These are phyloP conservation scores for Plasmodium berghei DNA, from an alignment of 169 alveolate genomes.

Conservation along the genomic window DNA sequence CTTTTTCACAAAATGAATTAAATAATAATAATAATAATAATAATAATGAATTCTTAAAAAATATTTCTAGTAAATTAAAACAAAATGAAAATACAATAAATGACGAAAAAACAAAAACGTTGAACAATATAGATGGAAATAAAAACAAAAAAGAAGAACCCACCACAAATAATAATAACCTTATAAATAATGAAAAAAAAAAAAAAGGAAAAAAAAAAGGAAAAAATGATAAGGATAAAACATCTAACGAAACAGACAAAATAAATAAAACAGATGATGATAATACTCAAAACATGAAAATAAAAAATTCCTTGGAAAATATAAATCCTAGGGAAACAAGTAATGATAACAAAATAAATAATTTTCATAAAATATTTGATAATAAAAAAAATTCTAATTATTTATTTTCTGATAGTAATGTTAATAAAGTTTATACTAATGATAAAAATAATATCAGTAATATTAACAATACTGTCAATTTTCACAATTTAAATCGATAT, in stretches of 20 bases:
- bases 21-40: background rate
- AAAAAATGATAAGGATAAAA: background rate
- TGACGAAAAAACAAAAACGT: background rate
- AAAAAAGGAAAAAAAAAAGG: conserved; percentile 10
- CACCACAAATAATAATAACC: background rate
- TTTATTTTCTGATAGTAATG: background rate
- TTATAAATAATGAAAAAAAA: conserved; percentile 1
- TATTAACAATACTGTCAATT: background rate
- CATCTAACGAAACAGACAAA: background rate
- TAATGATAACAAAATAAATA: conserved; percentile 28
- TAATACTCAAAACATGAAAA: conserved; percentile 1
- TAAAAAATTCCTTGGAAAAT: conserved; percentile 22
- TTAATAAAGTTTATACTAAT: background rate
- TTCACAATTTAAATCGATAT: conserved; percentile 6
- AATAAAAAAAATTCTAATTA: conserved; percentile 1
- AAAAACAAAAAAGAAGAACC: background rate
- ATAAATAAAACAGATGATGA: background rate
- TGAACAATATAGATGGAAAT: background rate
- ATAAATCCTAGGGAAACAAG: conserved; percentile 41
- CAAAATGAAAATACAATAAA: background rate
- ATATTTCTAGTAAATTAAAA: background rate
- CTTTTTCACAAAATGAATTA: background rate
- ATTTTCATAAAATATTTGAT: conserved; percentile 1
- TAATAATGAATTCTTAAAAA: background rate
- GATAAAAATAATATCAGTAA: conserved; percentile 2